Evolutionary conservation across 257 asterid genomes (phyloP).

Genomic region (Eustoma russellianum): DNA sequence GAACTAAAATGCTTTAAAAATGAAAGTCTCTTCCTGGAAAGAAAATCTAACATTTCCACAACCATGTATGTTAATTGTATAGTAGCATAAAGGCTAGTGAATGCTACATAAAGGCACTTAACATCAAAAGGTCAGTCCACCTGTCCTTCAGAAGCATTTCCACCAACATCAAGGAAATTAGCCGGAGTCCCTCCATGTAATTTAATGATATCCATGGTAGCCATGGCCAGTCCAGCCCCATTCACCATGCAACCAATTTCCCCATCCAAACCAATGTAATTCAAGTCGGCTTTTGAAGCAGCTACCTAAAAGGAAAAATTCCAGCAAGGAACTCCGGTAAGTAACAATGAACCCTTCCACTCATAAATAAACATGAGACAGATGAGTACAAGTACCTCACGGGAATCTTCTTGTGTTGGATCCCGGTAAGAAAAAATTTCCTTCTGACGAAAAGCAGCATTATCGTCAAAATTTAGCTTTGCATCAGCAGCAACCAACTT

Average conservation of each 20-base stretch:
- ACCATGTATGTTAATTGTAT: too few relatives aligned
- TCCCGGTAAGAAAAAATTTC: constrained; percentile 81
- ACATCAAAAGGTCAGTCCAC: constrained; percentile 22
- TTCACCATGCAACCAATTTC: constrained; percentile 99
- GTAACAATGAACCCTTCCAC: background rate
- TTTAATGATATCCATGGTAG: constrained; percentile 97
- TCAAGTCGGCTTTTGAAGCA: constrained; percentile 95
- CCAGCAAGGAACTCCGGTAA: constrained; percentile 1
- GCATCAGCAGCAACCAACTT: constrained; percentile 98
- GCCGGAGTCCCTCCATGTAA: constrained; percentile 99
- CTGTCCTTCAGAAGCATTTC: constrained; percentile 97
- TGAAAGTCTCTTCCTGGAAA: background rate
- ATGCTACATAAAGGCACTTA: background rate
- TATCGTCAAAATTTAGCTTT: constrained; percentile 91
- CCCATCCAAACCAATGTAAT: constrained; percentile 97
- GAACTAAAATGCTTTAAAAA: background rate
- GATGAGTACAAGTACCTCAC: constrained; percentile 52
- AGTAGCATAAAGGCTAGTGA: too few relatives aligned
- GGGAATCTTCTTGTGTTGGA: constrained; percentile 96
- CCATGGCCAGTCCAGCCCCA: constrained; percentile 99
- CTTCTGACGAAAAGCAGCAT: constrained; percentile 89
- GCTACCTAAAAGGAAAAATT: constrained; percentile 46
- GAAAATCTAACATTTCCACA: background rate
- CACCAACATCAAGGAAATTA: constrained; percentile 98
- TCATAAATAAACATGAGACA: background rate